Percentiles rank a stretch among this genome's conserved stretches.
These are phyloP conservation scores for Bauhinia variegata DNA, from an alignment of 306 rosid species.

Conservation along the genomic window DNA sequence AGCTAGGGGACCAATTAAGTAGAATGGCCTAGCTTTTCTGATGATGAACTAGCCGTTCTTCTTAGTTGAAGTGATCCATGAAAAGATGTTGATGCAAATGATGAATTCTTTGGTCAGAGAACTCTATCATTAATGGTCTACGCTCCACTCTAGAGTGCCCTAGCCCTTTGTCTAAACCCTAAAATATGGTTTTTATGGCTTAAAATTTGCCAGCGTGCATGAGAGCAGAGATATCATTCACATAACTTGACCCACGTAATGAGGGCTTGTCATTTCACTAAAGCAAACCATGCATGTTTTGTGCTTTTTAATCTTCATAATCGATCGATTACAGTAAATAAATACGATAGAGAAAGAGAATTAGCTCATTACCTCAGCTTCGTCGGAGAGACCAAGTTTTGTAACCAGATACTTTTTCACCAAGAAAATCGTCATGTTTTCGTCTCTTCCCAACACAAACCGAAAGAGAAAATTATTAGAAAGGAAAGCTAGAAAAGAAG, in stretches of 20 bases:
- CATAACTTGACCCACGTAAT: conserved; percentile 39
- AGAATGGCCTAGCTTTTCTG: conserved; percentile 10
- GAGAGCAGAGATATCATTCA: conserved; percentile 29
- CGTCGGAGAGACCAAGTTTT: conserved; percentile 76
- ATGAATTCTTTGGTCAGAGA: conserved; percentile 14
- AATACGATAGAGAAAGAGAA: conserved; percentile 2
- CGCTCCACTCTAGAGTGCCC: not conserved
- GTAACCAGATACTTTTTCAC: conserved; percentile 71
- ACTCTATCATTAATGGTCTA: conserved; percentile 19
- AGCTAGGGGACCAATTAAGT: no score
- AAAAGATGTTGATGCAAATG: conserved; percentile 3
- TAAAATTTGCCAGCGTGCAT: conserved; percentile 25
- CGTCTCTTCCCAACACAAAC: conserved; percentile 49
- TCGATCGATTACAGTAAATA: conserved; percentile 16
- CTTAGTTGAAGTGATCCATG: not conserved
- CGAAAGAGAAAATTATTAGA: not conserved
- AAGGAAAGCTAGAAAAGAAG: not conserved
- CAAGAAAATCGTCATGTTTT: conserved; percentile 62
- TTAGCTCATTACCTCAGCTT: conserved; percentile 54
- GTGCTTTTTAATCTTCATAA: conserved; percentile 3
- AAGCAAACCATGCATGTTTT: conserved; percentile 49
- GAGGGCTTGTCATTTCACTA: conserved; percentile 42
- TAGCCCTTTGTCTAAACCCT: conserved; percentile 26
- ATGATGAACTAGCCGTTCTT: not conserved
- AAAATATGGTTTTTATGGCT: not conserved